phyloP scores from a whole-genome alignment of 2,329 filamentous ascomycete species.

The Elsinoe necatrix region DNA sequence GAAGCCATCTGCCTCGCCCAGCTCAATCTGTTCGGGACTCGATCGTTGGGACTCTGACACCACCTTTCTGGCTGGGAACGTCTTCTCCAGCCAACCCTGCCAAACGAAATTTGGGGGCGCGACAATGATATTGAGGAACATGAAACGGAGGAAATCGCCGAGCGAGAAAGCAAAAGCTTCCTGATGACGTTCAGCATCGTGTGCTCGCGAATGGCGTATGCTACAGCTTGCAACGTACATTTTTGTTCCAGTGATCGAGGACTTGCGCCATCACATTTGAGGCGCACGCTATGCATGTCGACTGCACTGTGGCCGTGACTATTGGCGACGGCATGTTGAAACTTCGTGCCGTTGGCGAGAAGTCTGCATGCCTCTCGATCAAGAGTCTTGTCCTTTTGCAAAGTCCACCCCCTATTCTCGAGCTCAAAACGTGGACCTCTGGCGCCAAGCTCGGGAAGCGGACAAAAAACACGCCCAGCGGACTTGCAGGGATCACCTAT shows the following conservation, averaged over 20 bases:
- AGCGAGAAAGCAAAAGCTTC: slow-evolving; percentile 41
- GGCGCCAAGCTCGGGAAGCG: neutral
- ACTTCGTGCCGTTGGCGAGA: neutral
- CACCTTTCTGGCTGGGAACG: slow-evolving; percentile 41
- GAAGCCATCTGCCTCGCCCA: slow-evolving; percentile 26
- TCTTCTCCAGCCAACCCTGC: slow-evolving; percentile 48
- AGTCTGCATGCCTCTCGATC: neutral
- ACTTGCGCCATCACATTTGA: slow-evolving; percentile 68
- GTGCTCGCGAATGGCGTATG: neutral
- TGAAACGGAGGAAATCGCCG: slow-evolving; percentile 46
- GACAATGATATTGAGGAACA: slow-evolving; percentile 45
- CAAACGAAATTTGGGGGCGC: slow-evolving; percentile 52
- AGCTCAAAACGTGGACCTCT: slow-evolving; percentile 1
- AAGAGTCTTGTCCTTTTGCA: too few relatives aligned
- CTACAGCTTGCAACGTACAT: neutral
- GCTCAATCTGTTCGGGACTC: neutral
- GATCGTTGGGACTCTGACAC: neutral
- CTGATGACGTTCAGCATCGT: slow-evolving; percentile 21
- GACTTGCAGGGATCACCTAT: neutral
- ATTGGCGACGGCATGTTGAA: slow-evolving; percentile 44
- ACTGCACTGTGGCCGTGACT: slow-evolving; percentile 54
- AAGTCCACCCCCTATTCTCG: neutral
- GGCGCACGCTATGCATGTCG: slow-evolving; percentile 53
- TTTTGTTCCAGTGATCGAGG: slow-evolving; percentile 37
- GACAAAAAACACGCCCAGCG: neutral